A percentile compares a stretch with the other conserved stretches of the same genome.
Evolutionary conservation across 2,329 filamentous ascomycete species (phyloP).

Genomic region (Fusarium mundagurra): DNA sequence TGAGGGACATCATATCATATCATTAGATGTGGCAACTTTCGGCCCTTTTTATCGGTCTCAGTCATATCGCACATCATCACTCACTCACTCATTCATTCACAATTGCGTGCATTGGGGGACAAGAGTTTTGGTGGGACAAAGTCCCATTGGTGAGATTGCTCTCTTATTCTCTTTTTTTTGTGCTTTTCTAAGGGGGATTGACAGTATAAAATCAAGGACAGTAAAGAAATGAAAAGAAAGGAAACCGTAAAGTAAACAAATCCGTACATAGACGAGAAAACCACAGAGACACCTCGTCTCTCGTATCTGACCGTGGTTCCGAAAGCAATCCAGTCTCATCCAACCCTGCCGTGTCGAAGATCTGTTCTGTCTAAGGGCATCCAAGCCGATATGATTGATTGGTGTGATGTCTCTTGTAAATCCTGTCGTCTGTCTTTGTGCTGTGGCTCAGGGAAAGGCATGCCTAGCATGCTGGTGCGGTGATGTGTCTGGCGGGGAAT

Average conservation of each 20-base stretch:
- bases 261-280: slow-evolving; percentile 5
- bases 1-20: background rate
- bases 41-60: slow-evolving; percentile 18
- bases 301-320: background rate
- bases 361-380: slow-evolving; percentile 11
- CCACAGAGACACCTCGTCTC: slow-evolving; percentile 6
- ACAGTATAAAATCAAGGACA: background rate
- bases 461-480: slow-evolving; percentile 1
- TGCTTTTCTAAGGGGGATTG: slow-evolving; percentile 7
- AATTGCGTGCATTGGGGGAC: background rate
- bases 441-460: background rate
- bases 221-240: background rate
- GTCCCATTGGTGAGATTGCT: slow-evolving; percentile 18
- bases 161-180: slow-evolving; percentile 25
- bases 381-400: background rate
- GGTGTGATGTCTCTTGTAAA: background rate
- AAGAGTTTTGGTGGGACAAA: slow-evolving; percentile 3
- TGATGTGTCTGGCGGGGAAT: background rate
- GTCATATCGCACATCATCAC: slow-evolving; percentile 5
- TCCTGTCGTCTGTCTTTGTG: background rate
- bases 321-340: slow-evolving; percentile 16
- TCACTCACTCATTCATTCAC: background rate
- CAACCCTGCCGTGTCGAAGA: slow-evolving; percentile 8
- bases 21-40: slow-evolving; percentile 11
- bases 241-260: background rate